Percentiles rank a stretch among this genome's conserved stretches.
These are phyloP conservation scores for Aspergillus cejpii DNA, from an alignment of 2,329 filamentous ascomycete species.

Conservation along the genomic window DNA sequence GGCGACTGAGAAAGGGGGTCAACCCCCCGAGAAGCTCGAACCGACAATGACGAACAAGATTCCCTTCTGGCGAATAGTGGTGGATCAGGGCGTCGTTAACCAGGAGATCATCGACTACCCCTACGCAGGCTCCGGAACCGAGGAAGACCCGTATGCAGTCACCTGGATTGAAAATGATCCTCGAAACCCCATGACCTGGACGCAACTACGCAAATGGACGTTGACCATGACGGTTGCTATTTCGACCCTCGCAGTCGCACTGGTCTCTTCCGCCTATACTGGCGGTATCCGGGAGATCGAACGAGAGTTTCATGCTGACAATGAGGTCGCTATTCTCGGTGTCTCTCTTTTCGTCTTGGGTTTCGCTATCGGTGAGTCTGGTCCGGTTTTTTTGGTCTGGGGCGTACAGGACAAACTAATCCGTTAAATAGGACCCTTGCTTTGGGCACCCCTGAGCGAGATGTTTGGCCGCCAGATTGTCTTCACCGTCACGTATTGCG, in stretches of 20 bases:
- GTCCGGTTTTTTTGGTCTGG: neutral
- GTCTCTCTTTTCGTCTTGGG: slow-evolving; percentile 44
- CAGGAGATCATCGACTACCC: slow-evolving; percentile 50
- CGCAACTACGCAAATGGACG: slow-evolving; percentile 34
- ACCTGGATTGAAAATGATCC: slow-evolving; percentile 61
- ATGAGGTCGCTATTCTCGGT: slow-evolving; percentile 38
- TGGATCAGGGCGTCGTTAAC: slow-evolving; percentile 54
- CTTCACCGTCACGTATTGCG: slow-evolving; percentile 30
- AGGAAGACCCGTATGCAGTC: slow-evolving; percentile 61
- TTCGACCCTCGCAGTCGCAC: slow-evolving; percentile 39
- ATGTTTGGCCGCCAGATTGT: slow-evolving; percentile 34
- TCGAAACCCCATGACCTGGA: slow-evolving; percentile 40
- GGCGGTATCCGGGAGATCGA: slow-evolving; percentile 36
- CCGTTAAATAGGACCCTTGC: slow-evolving; percentile 31
- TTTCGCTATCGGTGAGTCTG: slow-evolving; percentile 36
- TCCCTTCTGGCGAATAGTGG: slow-evolving; percentile 48
- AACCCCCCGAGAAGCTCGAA: slow-evolving; percentile 25
- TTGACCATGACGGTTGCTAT: slow-evolving; percentile 36
- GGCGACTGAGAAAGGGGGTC: slow-evolving; percentile 20
- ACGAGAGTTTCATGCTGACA: slow-evolving; percentile 29
- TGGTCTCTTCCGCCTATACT: slow-evolving; percentile 41
- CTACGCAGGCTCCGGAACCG: slow-evolving; percentile 58
- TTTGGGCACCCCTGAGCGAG: slow-evolving; percentile 41
- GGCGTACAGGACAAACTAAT: too few relatives aligned
- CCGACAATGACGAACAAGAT: slow-evolving; percentile 12